Conservation (phyloP, 805 yeast species). For the Pichia heedii region DNA sequence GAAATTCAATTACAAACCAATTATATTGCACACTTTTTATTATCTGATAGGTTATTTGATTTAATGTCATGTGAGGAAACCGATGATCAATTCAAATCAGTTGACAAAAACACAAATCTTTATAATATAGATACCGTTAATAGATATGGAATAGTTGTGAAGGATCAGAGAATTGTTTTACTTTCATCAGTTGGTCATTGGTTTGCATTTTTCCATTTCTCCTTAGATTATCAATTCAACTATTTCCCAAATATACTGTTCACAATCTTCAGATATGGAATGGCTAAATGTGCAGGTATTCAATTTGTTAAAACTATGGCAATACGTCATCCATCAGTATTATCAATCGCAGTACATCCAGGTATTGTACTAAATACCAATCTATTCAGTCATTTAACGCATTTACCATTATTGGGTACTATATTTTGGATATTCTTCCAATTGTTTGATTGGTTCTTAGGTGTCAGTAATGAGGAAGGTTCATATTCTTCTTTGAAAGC, state of each 20-base stretch:
- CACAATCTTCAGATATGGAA: conserved; percentile 70
- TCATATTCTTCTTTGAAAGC: conserved; percentile 55
- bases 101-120: background rate
- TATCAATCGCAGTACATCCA: conserved; percentile 66
- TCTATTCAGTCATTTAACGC: conserved; percentile 65
- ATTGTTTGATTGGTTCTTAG: conserved; percentile 57
- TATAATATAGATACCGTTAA: background rate
- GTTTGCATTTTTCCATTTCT: conserved; percentile 39
- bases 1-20: conserved; percentile 78
- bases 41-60: conserved; percentile 53
- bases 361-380: conserved; percentile 83
- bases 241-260: conserved; percentile 57
- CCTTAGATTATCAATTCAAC: conserved; percentile 41
- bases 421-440: conserved; percentile 66
- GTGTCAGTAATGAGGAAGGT: conserved; percentile 67
- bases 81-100: background rate
- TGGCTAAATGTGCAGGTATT: conserved; percentile 70
- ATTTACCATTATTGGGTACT: conserved; percentile 69
- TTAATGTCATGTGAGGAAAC: conserved; percentile 32
- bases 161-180: conserved; percentile 47
- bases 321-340: conserved; percentile 53
- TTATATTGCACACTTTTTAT: conserved; percentile 64
- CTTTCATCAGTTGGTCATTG: conserved; percentile 61
- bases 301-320: conserved; percentile 63
- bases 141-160: conserved; percentile 9